Conservation (phyloP, 2,329 filamentous ascomycete species). For the Epicoccum nigrum region DNA sequence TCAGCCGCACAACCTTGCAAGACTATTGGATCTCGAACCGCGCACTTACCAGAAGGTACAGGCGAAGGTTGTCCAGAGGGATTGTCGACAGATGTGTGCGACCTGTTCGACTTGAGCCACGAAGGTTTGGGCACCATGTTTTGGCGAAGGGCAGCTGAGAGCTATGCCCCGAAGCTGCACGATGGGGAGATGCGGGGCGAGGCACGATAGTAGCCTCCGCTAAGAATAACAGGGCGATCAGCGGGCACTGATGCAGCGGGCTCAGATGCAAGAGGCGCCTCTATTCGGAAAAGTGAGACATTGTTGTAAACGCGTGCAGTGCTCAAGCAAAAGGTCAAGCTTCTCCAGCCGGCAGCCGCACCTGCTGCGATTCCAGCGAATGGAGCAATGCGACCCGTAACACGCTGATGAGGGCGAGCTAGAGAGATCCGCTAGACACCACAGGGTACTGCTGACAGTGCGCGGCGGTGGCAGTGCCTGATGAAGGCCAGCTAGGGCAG, state of each 20-base stretch:
- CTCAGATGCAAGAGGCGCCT: conserved; percentile 29
- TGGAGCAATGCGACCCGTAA: conserved; percentile 31
- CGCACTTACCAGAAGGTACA: conserved; percentile 43
- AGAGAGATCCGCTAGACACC: conserved; percentile 25
- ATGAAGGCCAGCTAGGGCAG: conserved; percentile 3
- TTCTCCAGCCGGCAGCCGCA: conserved; percentile 37
- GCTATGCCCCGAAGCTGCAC: conserved; percentile 29
- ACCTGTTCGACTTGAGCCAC: conserved; percentile 48
- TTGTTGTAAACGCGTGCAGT: conserved; percentile 24
- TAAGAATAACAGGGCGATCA: conserved; percentile 44
- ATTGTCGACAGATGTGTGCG: conserved; percentile 46
- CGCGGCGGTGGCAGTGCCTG: conserved; percentile 43
- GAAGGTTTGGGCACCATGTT: conserved; percentile 47
- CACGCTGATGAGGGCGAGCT: conserved; percentile 24
- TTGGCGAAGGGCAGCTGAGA: conserved; percentile 34
- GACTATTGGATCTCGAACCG: conserved; percentile 29
- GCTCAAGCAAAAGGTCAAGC: conserved; percentile 27
- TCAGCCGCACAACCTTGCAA: conserved; percentile 38
- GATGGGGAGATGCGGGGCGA: conserved; percentile 29
- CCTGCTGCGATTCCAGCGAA: conserved; percentile 39
- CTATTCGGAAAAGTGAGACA: conserved; percentile 20
- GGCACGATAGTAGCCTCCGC: conserved; percentile 31
- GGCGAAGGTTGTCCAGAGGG: conserved; percentile 44
- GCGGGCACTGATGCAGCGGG: conserved; percentile 21
- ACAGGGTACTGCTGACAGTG: conserved; percentile 32